phyloP scores from a whole-genome alignment of 176 grass and related monocot genomes.

The Phoenix roebelenii region DNA sequence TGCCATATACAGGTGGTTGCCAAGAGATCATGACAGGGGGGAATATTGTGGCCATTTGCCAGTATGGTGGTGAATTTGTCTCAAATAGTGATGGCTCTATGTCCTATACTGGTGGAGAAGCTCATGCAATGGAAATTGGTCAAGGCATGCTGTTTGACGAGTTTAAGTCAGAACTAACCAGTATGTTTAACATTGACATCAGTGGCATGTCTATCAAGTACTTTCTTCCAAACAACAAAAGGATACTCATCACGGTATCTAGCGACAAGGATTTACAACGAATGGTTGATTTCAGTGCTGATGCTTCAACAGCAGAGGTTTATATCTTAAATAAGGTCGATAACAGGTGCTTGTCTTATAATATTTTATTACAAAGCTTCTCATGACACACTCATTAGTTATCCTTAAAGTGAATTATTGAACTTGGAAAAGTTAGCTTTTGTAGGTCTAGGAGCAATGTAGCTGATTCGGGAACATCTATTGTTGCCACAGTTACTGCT shows the following conservation, averaged over 20 bases:
- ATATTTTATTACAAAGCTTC: not conserved
- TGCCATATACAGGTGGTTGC: not conserved
- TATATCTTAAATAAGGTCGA: constrained; percentile 82
- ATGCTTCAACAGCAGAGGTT: constrained; percentile 56
- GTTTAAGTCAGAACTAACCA: constrained; percentile 67
- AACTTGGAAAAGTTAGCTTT: not conserved
- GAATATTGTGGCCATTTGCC: constrained; percentile 69
- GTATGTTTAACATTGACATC: constrained; percentile 70
- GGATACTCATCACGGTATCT: constrained; percentile 80
- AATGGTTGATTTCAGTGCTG: constrained; percentile 87
- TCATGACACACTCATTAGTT: not conserved
- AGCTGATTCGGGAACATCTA: constrained; percentile 49
- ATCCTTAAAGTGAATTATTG: not conserved
- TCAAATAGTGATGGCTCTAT: constrained; percentile 52
- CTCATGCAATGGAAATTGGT: constrained; percentile 68
- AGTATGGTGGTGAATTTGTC: constrained; percentile 83
- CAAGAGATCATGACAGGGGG: constrained; percentile 5
- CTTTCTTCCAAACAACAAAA: constrained; percentile 81
- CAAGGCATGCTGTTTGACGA: constrained; percentile 55
- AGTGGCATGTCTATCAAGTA: constrained; percentile 73
- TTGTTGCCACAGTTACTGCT: constrained; percentile 40
- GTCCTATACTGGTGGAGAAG: constrained; percentile 87
- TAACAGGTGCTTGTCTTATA: constrained; percentile 38
- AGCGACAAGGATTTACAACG: constrained; percentile 82
- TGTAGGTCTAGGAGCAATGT: constrained; percentile 41